Base-by-base conservation (phyloP, 495 filamentous ascomycete species). In the Thermochaetoides thermophila region DNA sequence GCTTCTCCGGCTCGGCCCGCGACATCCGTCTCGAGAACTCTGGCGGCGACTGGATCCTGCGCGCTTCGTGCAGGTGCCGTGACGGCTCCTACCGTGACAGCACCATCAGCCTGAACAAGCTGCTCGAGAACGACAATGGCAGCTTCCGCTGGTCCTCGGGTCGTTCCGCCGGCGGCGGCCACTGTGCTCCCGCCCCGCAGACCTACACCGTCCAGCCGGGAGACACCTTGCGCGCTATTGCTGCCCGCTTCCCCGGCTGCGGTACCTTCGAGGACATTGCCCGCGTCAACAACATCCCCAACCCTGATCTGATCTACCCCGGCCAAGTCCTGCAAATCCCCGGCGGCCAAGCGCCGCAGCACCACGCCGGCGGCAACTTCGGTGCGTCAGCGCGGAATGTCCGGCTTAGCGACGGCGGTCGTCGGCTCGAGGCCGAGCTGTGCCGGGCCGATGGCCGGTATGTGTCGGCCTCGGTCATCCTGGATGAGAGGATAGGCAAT, bases 401-500 rank as follows among this genome's bases (percentile, higher is more conserved):
- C 11, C 50, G 50, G 7, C 47, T 64, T 12, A 43, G 37, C 5
- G 55, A 61, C 27, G 49, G 48, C 16, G 60, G 60, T 1, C 39
- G 44, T n/a, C 43, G 53, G 21, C 39, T 64, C 10, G 60, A 58
- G 40, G 60, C 49, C 11, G 58, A 64, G 26, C 22, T 57, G 22
- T 28, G 45, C 29, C 43, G 50, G 7, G n/a, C n/a, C n/a, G 42
- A 54, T 24, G 58, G 58, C 0, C 38, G 42, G 7, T 61, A 53
- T 55, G 40, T 49, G 17, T 40, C 44, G 7, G 43, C 45, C 13
- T 52, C 52, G 21, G 38, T 62, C 17, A 35, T 52, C 20, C 29
- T 64, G 45, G 56, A 64, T 38, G 60, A 64, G 45, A 45, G 50
- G 27, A 60, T 64, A 36, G 43, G 46, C 10, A 64, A 64, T 32